These are phyloP conservation scores for Saccharomycopsis capsularis DNA, from an alignment of 805 yeast species.

Conservation along the genomic window DNA sequence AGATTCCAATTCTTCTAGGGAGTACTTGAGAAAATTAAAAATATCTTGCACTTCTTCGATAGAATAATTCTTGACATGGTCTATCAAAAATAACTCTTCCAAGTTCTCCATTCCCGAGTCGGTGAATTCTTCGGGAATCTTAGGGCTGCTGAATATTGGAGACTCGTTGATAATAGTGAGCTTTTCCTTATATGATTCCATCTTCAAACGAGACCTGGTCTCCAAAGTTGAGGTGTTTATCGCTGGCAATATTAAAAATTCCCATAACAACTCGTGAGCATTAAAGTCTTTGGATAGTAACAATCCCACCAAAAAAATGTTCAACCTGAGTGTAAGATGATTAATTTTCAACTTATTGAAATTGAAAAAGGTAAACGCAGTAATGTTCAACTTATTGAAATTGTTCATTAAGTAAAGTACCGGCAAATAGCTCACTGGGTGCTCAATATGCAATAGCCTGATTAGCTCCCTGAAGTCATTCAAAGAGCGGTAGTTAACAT, in stretches of 20 bases:
- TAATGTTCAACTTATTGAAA: constrained; percentile 23
- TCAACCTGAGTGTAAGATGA: constrained; percentile 41
- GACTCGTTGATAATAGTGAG: constrained; percentile 8
- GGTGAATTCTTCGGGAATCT: constrained; percentile 20
- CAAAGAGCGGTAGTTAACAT: constrained; percentile 27
- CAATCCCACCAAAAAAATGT: constrained; percentile 41
- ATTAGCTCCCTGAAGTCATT: constrained; percentile 30
- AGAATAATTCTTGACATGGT: constrained; percentile 14
- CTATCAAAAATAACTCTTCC: constrained; percentile 24
- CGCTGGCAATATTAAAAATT: constrained; percentile 33
- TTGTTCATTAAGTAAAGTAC: constrained; percentile 24
- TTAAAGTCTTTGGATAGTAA: constrained; percentile 28
- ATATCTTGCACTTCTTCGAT: constrained; percentile 28
- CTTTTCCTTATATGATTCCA: constrained; percentile 13
- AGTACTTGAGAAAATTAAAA: constrained; percentile 38
- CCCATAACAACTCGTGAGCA: constrained; percentile 36
- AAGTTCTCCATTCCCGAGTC: constrained; percentile 22
- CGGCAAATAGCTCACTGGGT: constrained; percentile 31
- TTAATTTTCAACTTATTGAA: constrained; percentile 42
- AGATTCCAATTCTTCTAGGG: constrained; percentile 34
- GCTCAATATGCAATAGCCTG: constrained; percentile 32
- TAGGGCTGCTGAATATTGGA: constrained; percentile 12
- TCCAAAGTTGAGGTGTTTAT: constrained; percentile 15
- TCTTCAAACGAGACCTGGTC: constrained; percentile 14
- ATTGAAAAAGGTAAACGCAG: constrained; percentile 29